A percentile compares a stretch with the other conserved stretches of the same genome.
phyloP scores from a whole-genome alignment of 495 filamentous ascomycete genomes.

The Trichoderma orchidacearum region DNA sequence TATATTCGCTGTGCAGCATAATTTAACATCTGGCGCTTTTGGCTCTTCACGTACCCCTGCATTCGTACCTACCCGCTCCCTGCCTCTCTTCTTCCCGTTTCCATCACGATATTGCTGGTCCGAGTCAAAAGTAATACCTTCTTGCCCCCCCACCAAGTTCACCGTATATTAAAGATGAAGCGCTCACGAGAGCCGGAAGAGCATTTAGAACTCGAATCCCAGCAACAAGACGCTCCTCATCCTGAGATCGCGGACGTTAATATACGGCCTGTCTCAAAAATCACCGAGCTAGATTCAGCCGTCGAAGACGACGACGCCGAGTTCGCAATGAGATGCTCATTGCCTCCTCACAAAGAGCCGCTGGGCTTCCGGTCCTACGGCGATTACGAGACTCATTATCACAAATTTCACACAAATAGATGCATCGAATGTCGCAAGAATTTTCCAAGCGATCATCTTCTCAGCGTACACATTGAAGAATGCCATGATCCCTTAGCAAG shows the following conservation, averaged over 20 bases:
- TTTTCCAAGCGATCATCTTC: conserved; percentile 55
- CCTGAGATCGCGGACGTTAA: conserved; percentile 1
- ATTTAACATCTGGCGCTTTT: not conserved
- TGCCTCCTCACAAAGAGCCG: conserved; percentile 62
- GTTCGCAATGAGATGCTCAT: conserved; percentile 47
- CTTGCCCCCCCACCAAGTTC: not conserved
- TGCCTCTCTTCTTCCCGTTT: not conserved
- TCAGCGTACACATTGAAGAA: conserved; percentile 81
- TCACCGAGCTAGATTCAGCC: conserved; percentile 26
- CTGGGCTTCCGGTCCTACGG: conserved; percentile 59
- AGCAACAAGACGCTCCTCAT: not conserved
- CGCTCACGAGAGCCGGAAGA: conserved; percentile 39
- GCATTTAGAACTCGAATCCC: conserved; percentile 11
- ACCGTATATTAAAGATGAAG: conserved; percentile 23
- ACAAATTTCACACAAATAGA: conserved; percentile 66
- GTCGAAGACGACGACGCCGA: conserved; percentile 5
- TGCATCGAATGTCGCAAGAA: conserved; percentile 73
- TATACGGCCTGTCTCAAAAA: conserved; percentile 22
- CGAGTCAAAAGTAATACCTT: not conserved
- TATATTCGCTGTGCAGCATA: not conserved
- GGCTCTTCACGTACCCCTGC: not conserved
- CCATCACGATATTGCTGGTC: not conserved
- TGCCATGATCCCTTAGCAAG: conserved; percentile 73
- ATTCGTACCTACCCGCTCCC: not conserved
- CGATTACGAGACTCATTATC: conserved; percentile 82